Evolutionary conservation across 345 rosid genomes (phyloP), one percentile per base, ranked within the genome.

Genomic region (Lepidium africanum): DNA sequence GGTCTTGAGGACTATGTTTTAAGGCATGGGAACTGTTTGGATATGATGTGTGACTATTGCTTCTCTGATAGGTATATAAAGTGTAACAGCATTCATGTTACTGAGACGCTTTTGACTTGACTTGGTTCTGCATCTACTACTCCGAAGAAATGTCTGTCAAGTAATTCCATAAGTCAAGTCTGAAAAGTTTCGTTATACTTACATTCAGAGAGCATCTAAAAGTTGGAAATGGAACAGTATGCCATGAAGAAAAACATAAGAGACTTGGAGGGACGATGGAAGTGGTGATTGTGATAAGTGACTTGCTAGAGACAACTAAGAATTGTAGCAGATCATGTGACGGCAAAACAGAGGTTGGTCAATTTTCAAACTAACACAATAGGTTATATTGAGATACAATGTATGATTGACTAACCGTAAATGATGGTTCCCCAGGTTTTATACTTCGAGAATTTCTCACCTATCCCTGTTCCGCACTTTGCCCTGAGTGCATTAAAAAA

Each of bases 1-100:
- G 97, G 99, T 79, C 80, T 89, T 56, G 84, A 84, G 78, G 92
- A 84, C 80, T 87, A 87, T 67, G 82, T 90, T 65, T 41, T 85
- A 71, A 90, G 67, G 78, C 89, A 85, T 71, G 74, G 83, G 53
- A 78, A 85, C 32, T 77, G 63, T 74, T 58, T 83, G 70, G 68
- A 47, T 42, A 61, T 71, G 37, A 79, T 71, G 45, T 84, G 91
- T 41, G 80, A 76, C 46, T 60, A 65, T 30, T 87, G 92, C 87
- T 83, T 84, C 61, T 53, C 76, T 41, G 75, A 53, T 48, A 68
- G 84, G 88, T 87, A 79, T 64, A 50, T 12, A 43, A 35, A 9
- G 47, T 52, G 17, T 52, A 3, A 15, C 7, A 15, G 55, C 61
- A 72, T 53, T 70, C 53, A 35, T 55, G 19, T 41, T 56, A 38